A percentile compares a stretch with the other conserved stretches of the same genome.
phyloP scores from a whole-genome alignment of 345 rosid species.

The Acer yangbiense region DNA sequence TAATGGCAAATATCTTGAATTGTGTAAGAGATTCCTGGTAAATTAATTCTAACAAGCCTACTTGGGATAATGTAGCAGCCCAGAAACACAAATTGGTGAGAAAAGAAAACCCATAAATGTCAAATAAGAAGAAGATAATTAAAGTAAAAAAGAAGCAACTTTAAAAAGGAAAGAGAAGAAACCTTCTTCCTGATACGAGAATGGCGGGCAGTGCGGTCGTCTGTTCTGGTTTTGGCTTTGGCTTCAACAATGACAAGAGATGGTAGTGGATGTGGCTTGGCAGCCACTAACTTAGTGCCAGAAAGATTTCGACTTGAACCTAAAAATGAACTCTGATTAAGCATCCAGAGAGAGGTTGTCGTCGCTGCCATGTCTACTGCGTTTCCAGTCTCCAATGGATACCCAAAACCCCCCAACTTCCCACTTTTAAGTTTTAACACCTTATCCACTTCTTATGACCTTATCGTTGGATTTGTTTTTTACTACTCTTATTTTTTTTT shows the following conservation, averaged over 20 bases:
- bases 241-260: slow-evolving; percentile 54
- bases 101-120: no score
- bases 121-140: background rate
- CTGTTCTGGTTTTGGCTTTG: slow-evolving; percentile 60
- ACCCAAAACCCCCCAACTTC: background rate
- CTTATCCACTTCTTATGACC: background rate
- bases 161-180: background rate
- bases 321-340: slow-evolving; percentile 5
- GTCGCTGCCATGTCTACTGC: background rate
- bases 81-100: no score
- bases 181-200: slow-evolving; percentile 95
- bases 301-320: slow-evolving; percentile 12
- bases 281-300: background rate
- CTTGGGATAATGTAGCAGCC: no score
- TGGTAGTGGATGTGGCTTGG: slow-evolving; percentile 2
- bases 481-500: no score
- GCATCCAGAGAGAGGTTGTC: slow-evolving; percentile 7
- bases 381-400: background rate
- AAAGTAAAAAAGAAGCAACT: background rate
- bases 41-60: no score
- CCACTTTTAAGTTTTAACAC: background rate
- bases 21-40: no score
- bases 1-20: no score
- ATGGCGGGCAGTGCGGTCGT: slow-evolving; percentile 86
- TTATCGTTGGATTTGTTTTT: background rate